Base-by-base conservation (phyloP, 768 basidiomycete genomes). In the Leucosporidium yakuticum region DNA sequence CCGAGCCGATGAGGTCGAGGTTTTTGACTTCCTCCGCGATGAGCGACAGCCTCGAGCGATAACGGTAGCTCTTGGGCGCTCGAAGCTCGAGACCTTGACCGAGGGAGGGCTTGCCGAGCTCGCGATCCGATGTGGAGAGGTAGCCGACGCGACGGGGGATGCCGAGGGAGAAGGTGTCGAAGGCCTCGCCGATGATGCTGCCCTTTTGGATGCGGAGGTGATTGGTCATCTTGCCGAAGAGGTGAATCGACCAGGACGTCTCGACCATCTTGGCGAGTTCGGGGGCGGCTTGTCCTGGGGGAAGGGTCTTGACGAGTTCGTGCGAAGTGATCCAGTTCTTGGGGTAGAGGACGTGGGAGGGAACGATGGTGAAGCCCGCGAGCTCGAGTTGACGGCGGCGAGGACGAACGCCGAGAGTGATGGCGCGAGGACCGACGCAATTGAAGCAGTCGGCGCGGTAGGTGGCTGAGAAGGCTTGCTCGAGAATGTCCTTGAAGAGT, bases 201-300 rank as follows among this genome's bases (percentile, higher is more conserved):
- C 50, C 53, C 1, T 54, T 34, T 54, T 73, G 68, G 47, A 73
- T 73, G 21, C 50, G 53, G 2, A 73, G 71, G 36, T 69, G 68
- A 32, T 58, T 50, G 44, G 71, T 69, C 71, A 73, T 73, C 60
- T 62, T 67, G 60, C 68, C 61, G 50, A 67, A 65, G 14, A 73
- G 65, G 53, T 69, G 65, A 29, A 69, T 64, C 44, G 68, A 67
- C 68, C 65, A 73, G 19, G 63, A 54, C 36, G 56, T 44, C 19
- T 60, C 34, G 14, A 56, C 47, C 39, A 62, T 55, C 23, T 44
- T 36, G 6, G 56, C 62, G 47, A 69, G 68, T 19, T 64, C 59
- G 2, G 32, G 50, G 14, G 12, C 21, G 2, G 56, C 71, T 29
- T 67, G 62, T 23, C 62, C 66, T 3, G 65, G 29, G 3, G 68